phyloP scores from a whole-genome alignment of 2,329 filamentous ascomycete species.

The Paraphaeosphaeria sporulosa region DNA sequence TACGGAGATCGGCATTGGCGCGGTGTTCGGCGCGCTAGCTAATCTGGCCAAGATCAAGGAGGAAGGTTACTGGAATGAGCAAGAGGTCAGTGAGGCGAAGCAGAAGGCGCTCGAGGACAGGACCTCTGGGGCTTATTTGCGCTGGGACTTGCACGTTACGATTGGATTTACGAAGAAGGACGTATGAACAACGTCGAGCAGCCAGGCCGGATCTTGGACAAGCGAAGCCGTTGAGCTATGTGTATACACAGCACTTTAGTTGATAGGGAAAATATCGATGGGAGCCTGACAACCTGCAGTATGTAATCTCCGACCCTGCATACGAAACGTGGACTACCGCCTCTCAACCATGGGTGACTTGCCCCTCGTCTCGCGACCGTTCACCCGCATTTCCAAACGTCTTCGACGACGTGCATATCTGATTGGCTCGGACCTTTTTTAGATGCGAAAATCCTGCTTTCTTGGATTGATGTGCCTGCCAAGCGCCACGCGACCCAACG shows the following conservation, averaged over 20 bases:
- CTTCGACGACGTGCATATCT: not conserved
- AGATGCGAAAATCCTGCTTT: not conserved
- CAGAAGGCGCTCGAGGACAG: constrained; percentile 29
- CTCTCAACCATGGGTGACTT: not conserved
- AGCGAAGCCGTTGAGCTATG: not conserved
- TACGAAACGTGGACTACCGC: not conserved
- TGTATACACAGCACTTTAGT: not conserved
- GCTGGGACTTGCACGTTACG: constrained; percentile 41
- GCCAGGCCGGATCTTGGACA: not conserved
- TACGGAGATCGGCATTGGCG: constrained; percentile 38
- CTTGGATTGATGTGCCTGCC: not conserved
- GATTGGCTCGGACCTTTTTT: not conserved
- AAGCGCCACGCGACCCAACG: constrained; percentile 2
- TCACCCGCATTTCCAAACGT: not conserved
- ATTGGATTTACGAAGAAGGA: constrained; percentile 29
- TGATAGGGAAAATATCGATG: not conserved
- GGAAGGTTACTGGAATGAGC: constrained; percentile 34
- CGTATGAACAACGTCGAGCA: not conserved
- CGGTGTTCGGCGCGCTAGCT: constrained; percentile 33
- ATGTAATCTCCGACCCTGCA: not conserved
- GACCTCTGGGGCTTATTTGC: constrained; percentile 36
- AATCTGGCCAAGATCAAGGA: constrained; percentile 31
- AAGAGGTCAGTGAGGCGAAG: constrained; percentile 28
- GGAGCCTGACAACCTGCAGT: not conserved
- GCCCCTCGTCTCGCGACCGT: not conserved